Evolutionary conservation across 106 monocot genomes (phyloP), one percentile per base, ranked within the genome.

Genomic region (Apostasia shenzhenica): DNA sequence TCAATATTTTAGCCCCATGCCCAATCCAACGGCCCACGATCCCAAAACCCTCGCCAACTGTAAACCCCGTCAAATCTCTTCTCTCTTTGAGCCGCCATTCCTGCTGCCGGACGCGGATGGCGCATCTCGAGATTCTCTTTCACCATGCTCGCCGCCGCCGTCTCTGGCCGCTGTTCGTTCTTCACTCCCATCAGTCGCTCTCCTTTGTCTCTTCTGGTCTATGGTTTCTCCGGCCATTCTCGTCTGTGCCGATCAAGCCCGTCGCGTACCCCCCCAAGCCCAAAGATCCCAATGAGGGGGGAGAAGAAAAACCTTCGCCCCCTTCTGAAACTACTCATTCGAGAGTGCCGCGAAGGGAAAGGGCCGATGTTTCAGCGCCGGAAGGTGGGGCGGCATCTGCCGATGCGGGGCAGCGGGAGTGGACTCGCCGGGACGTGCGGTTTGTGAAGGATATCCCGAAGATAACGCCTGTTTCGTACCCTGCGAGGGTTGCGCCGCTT

Each of bases 351-450:
- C 47, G 4, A 42, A 11, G 1, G 5, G 48, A 13, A 7, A 44
- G 53, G 49, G 53, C 62, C 42, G 53, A 52, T 9, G 38, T 40
- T 0, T 11, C 46, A 2, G 66, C 58, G 3, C 59, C 41, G 38
- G 61, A 47, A 9, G 4, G 37, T 1, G 56, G 50, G 6, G 3
- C 63, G 4, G 51, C 43, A 1, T 49, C 48, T 2, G 37, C 55
- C 1, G 51, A 54, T 2, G 26, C 37, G 14, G 58, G 55, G 2
- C 61, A 41, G 9, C 81, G 59, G 41, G 14, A 68, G 40, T 90
- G 80, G 91, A 88, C 88, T 1, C 83, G 94, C 41, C 81, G 83
- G 70, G 94, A 94, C 40, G 78, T 66, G 12, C 78, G 91, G 63
- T 94, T 85, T 67, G 73, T 94, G 57, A 88, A 91, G 71, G 94